A percentile compares a stretch with the other conserved stretches of the same genome.
These are phyloP conservation scores for Pueraria montana DNA, from an alignment of 306 rosid genomes.

Conservation along the genomic window DNA sequence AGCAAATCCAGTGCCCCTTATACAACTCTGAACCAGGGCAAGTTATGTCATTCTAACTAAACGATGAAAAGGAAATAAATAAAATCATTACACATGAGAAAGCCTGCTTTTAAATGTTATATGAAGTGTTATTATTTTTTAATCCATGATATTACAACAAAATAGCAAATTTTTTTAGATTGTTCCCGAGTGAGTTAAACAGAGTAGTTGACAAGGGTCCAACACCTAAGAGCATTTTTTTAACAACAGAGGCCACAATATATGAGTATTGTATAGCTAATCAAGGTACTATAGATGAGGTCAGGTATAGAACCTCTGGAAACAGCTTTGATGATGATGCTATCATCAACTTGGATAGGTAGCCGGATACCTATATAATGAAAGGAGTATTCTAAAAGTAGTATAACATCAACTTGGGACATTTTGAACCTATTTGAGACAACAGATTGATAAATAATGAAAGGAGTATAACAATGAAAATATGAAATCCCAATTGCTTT, in stretches of 20 bases:
- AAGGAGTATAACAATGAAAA: not conserved
- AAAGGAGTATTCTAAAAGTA: too few species aligned
- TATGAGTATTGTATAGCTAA: not conserved
- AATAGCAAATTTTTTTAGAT: not conserved
- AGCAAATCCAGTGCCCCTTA: not conserved
- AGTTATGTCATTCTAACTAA: not conserved
- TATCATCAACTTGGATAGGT: not conserved
- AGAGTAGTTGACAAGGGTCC: not conserved
- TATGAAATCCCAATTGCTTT: not conserved
- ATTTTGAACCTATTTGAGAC: conserved; percentile 17
- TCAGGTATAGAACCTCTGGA: not conserved
- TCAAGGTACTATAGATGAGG: not conserved
- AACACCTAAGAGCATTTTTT: not conserved
- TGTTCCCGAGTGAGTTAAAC: not conserved
- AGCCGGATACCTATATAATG: not conserved
- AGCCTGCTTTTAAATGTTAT: not conserved
- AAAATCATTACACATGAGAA: not conserved
- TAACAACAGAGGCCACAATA: not conserved
- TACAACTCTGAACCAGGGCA: not conserved
- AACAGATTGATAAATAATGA: conserved; percentile 15
- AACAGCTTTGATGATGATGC: not conserved
- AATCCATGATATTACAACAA: not conserved
- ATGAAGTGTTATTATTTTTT: not conserved
- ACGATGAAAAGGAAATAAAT: not conserved
- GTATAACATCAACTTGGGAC: not conserved